Evolutionary conservation across 192 early-diverging fungal genomes (phyloP).

Genomic region (Haplosporangium gracile): DNA sequence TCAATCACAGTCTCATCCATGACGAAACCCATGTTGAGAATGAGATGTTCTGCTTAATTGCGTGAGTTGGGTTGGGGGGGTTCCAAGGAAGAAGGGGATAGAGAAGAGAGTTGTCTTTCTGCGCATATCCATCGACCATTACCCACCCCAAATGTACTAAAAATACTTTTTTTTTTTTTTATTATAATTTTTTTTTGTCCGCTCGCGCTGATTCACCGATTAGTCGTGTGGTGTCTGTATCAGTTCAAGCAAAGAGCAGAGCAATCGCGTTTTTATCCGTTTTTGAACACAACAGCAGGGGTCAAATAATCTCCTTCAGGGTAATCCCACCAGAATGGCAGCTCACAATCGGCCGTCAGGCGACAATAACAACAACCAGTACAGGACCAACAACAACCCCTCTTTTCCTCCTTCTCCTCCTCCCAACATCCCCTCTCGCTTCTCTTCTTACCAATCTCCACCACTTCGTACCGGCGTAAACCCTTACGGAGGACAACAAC

Average conservation of each 20-base stretch:
- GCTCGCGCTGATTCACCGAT: neutral
- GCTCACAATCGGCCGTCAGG: neutral
- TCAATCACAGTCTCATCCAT: neutral
- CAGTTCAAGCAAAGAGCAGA: too few species aligned
- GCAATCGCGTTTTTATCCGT: neutral
- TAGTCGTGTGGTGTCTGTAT: neutral
- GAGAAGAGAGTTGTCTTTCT: neutral
- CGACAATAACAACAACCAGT: neutral
- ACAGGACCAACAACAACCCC: neutral
- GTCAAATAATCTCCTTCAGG: neutral
- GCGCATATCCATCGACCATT: neutral
- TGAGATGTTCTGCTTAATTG: neutral
- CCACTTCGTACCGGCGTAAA: neutral
- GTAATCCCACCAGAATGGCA: constrained; percentile 3
- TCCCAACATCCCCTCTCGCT: neutral
- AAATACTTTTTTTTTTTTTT: constrained; percentile 16
- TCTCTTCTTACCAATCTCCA: constrained; percentile 17
- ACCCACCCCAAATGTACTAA: constrained; percentile 4
- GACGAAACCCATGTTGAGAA: neutral
- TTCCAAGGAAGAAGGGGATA: neutral
- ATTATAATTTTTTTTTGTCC: constrained; percentile 9
- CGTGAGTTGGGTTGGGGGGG: neutral
- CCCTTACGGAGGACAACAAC: neutral
- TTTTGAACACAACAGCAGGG: neutral
- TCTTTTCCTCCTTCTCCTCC: constrained; percentile 7